Evolutionary conservation across 1,284 basidiomycete species (phyloP), one percentile per base, ranked within the genome.

Genomic region (Puccinia polysora): DNA sequence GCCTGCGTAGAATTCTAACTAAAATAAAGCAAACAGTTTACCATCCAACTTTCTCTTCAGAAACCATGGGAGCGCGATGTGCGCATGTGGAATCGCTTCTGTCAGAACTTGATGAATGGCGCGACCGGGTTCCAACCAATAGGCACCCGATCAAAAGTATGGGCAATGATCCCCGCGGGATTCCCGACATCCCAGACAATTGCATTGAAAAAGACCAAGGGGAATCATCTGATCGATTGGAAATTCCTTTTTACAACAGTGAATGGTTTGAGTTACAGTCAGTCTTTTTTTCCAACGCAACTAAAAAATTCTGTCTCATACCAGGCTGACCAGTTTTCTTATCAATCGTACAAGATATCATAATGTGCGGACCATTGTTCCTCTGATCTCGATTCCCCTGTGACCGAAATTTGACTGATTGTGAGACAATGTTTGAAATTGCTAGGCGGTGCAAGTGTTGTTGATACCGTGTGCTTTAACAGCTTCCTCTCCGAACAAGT

Each of bases 201-300:
- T n/a, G n/a, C n/a, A n/a, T n/a, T n/a, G n/a, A n/a, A n/a, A n/a
- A n/a, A n/a, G n/a, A n/a, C n/a, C n/a, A n/a, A n/a, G n/a, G n/a
- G n/a, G n/a, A n/a, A n/a, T n/a, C n/a, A n/a, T n/a, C n/a, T n/a
- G n/a, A n/a, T n/a, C n/a, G n/a, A n/a, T n/a, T n/a, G n/a, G n/a
- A n/a, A n/a, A 47, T 30, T 7, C 65, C 65, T 32, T 47, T 55
- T n/a, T 58, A 50, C 43, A 47, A 38, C 30, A 23, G 56, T 23
- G 65, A 69, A 47, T 69, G 65, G 65, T 59, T 69, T 59, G 65
- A 69, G 18, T 50, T 69, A 34, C 65, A 69, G 65, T 69, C n/a
- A 40, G 64, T 52, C 2, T 45, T 34, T 14, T 23, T 30, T 23
- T n/a, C n/a, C 15, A 14, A 25, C n/a, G 25, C 25, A 40, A n/a